Conservation (phyloP, 768 basidiomycete species). For the Dentipellis fragilis region DNA sequence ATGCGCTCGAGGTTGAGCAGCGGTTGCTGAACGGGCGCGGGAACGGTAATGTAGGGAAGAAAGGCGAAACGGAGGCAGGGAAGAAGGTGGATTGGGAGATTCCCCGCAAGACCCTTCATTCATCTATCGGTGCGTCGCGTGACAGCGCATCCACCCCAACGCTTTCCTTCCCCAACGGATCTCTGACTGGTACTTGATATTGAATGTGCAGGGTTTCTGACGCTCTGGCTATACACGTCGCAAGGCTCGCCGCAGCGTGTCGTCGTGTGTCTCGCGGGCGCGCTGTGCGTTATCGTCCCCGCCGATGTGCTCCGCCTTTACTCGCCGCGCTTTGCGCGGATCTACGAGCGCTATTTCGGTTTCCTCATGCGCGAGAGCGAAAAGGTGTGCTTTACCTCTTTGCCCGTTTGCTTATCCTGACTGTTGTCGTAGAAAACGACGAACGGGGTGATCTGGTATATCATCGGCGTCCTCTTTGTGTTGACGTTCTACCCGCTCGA, state of each 20-base stretch:
- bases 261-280: constrained; percentile 50
- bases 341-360: constrained; percentile 65
- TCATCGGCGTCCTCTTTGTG: constrained; percentile 74
- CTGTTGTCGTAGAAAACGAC: constrained; percentile 41
- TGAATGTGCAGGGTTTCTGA: constrained; percentile 44
- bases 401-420: neutral
- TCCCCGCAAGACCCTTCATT: constrained; percentile 79
- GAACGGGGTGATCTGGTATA: constrained; percentile 90
- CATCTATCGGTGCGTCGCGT: constrained; percentile 66
- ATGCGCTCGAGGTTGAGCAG: neutral
- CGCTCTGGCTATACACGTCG: constrained; percentile 44
- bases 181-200: neutral
- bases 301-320: constrained; percentile 68
- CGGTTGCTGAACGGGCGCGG: constrained; percentile 6
- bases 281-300: constrained; percentile 59
- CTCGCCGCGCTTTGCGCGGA: constrained; percentile 49
- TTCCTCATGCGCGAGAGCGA: constrained; percentile 88
- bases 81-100: constrained; percentile 72
- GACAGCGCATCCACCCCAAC: neutral
- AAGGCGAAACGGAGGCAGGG: neutral
- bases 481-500: constrained; percentile 73
- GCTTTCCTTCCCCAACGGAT: neutral
- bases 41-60: neutral
- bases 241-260: constrained; percentile 41
- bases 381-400: constrained; percentile 35